phyloP scores from a whole-genome alignment of 2,329 filamentous ascomycete genomes.

The Aspergillus tubingensis region DNA sequence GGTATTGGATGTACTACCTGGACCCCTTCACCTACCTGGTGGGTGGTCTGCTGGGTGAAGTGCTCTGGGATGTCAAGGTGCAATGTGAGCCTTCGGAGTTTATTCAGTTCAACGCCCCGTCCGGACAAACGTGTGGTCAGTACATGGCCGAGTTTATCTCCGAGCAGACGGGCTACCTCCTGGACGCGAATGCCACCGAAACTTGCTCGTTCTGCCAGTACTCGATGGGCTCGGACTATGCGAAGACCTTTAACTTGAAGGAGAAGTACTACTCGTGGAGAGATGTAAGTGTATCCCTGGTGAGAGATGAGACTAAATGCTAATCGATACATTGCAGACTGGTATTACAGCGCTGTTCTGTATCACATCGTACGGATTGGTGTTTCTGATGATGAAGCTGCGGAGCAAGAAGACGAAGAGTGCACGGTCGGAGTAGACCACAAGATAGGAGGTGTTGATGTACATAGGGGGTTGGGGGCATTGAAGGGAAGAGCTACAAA shows the following conservation, averaged over 20 bases:
- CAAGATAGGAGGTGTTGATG: no score
- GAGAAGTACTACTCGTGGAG: conserved; percentile 41
- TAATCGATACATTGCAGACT: conserved; percentile 25
- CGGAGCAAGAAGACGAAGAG: conserved; percentile 52
- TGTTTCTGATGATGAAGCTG: conserved; percentile 53
- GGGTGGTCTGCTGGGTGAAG: conserved; percentile 39
- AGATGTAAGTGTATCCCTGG: conserved; percentile 31
- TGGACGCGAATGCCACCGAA: conserved; percentile 29
- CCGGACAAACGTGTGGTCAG: conserved; percentile 35
- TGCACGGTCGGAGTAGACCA: conserved; percentile 34
- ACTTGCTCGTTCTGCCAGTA: conserved; percentile 37
- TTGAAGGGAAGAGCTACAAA: background rate
- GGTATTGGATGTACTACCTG: conserved; percentile 49
- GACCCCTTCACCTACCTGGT: conserved; percentile 49
- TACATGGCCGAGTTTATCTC: conserved; percentile 38
- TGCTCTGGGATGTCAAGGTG: conserved; percentile 44
- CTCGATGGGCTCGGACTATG: conserved; percentile 35
- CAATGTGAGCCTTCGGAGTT: conserved; percentile 37
- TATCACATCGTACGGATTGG: conserved; percentile 45
- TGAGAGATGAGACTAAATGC: background rate
- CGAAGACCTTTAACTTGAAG: conserved; percentile 35
- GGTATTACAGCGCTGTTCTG: conserved; percentile 50
- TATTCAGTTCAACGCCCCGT: conserved; percentile 29
- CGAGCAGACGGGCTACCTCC: conserved; percentile 31
- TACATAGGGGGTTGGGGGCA: no score